Percentiles rank a stretch among this genome's conserved stretches.
phyloP scores from a whole-genome alignment of 2,329 filamentous ascomycete genomes.

The Pyrenophora seminiperda region DNA sequence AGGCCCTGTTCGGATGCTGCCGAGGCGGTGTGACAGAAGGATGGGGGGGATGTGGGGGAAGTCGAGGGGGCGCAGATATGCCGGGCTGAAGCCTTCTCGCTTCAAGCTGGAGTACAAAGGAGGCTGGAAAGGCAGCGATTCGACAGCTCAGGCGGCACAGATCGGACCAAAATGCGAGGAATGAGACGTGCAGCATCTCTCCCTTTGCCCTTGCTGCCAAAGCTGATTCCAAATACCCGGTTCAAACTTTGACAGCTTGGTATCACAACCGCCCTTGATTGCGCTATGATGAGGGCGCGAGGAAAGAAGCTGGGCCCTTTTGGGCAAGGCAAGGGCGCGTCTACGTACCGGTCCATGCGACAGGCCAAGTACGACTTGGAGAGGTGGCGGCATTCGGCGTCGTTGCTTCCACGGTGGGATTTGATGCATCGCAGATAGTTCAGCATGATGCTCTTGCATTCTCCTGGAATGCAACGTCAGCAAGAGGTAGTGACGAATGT shows the following conservation, averaged over 20 bases:
- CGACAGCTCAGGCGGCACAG: conserved; percentile 34
- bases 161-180: conserved; percentile 33
- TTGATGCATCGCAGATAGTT: conserved; percentile 88
- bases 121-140: conserved; percentile 24
- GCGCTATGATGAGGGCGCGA: neutral
- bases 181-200: conserved; percentile 21
- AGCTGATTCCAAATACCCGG: neutral
- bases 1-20: conserved; percentile 27
- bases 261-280: conserved; percentile 40
- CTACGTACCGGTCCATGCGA: conserved; percentile 86
- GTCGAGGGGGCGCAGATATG: neutral
- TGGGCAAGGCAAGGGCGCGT: conserved; percentile 1
- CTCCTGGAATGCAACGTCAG: conserved; percentile 62
- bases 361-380: conserved; percentile 90
- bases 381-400: conserved; percentile 79
- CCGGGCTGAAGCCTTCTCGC: conserved; percentile 18
- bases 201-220: conserved; percentile 29
- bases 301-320: neutral
- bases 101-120: conserved; percentile 16
- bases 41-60: conserved; percentile 21
- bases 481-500: neutral
- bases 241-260: conserved; percentile 39
- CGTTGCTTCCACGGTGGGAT: conserved; percentile 80
- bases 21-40: conserved; percentile 31
- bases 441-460: conserved; percentile 89